phyloP scores from a whole-genome alignment of 768 basidiomycete species.

The Phanerochaete sordida region DNA sequence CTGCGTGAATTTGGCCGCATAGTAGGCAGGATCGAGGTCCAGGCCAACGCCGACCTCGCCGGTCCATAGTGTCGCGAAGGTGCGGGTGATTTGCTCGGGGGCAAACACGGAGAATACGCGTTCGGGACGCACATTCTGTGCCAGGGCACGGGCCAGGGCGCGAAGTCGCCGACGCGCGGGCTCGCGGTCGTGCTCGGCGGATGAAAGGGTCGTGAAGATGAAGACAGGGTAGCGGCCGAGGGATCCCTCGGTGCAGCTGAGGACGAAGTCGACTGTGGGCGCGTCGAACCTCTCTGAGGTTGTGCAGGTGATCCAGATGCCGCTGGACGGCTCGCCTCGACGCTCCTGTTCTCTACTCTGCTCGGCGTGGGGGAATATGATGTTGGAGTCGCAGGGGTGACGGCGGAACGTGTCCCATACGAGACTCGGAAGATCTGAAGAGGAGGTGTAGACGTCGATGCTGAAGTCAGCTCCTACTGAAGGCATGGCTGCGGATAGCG shows the following conservation, averaged over 20 bases:
- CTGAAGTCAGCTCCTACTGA: background rate
- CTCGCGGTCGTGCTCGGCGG: constrained; percentile 29
- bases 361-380: constrained; percentile 37
- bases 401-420: constrained; percentile 35
- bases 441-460: constrained; percentile 24
- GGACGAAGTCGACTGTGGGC: constrained; percentile 42
- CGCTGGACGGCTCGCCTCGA: background rate
- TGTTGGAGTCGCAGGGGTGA: constrained; percentile 38
- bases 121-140: constrained; percentile 27
- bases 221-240: constrained; percentile 67
- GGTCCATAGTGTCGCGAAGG: constrained; percentile 50
- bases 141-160: constrained; percentile 39
- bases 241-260: constrained; percentile 54
- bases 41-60: constrained; percentile 37
- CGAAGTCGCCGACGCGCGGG: constrained; percentile 38
- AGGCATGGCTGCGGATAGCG: constrained; percentile 4
- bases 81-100: constrained; percentile 38
- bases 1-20: constrained; percentile 54
- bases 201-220: constrained; percentile 36
- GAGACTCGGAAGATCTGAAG: constrained; percentile 32
- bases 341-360: constrained; percentile 20
- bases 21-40: constrained; percentile 45
- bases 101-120: constrained; percentile 70
- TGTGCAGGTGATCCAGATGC: constrained; percentile 30
- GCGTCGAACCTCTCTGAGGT: background rate